Evolutionary conservation across 495 filamentous ascomycete species (phyloP).

Genomic region (Neurospora sp.): DNA sequence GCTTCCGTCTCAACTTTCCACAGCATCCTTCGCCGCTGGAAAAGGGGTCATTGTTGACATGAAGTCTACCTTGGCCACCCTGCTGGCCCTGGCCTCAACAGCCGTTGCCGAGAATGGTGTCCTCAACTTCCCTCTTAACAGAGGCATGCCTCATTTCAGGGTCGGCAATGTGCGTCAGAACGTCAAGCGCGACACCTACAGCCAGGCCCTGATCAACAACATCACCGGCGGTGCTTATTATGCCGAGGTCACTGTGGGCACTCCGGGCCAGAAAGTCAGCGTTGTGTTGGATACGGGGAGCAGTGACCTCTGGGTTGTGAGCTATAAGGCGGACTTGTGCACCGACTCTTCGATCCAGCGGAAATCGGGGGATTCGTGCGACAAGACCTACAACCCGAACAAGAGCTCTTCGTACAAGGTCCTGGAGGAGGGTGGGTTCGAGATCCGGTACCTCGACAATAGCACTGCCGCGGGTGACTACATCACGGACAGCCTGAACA

Average conservation of each 20-base stretch:
- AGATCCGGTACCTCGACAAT: conserved; percentile 76
- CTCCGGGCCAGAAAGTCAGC: conserved; percentile 49
- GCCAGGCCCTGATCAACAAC: conserved; percentile 34
- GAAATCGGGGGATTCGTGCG: conserved; percentile 22
- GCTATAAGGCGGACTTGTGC: conserved; percentile 34
- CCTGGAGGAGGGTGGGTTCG: conserved; percentile 53
- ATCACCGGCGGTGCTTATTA: conserved; percentile 48
- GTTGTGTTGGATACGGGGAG: conserved; percentile 68
- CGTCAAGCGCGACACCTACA: conserved; percentile 18
- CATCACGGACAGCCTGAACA: conserved; percentile 59
- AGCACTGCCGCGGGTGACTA: conserved; percentile 54
- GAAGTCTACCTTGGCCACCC: conserved; percentile 1
- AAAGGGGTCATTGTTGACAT: conserved; percentile 6
- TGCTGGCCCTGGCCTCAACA: conserved; percentile 14
- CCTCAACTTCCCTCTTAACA: conserved; percentile 19
- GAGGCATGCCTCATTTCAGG: conserved; percentile 9
- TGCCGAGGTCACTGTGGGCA: conserved; percentile 58
- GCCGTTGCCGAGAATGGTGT: conserved; percentile 16
- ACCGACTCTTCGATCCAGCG: conserved; percentile 19
- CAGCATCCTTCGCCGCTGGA: neutral
- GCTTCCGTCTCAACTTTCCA: neutral
- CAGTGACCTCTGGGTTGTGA: conserved; percentile 72
- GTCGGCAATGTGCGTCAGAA: conserved; percentile 8
- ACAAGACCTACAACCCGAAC: conserved; percentile 37
- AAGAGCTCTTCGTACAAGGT: conserved; percentile 61